A percentile compares a stretch with the other conserved stretches of the same genome.
phyloP scores from a whole-genome alignment of 83 land plant species.

The Thuja plicata region DNA sequence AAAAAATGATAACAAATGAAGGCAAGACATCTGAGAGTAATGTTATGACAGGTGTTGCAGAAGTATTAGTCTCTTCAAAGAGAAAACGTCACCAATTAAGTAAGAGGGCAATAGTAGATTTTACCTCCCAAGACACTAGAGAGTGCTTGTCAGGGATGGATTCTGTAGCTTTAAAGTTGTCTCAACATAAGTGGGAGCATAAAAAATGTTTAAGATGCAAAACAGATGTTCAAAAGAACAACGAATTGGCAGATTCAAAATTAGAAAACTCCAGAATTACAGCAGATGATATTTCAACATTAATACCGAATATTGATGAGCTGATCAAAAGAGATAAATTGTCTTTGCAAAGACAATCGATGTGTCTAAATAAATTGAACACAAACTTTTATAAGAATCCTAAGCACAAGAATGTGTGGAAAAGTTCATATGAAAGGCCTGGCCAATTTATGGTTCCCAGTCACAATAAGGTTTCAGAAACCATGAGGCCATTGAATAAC shows the following conservation, averaged over 20 bases:
- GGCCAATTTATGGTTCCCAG: neutral
- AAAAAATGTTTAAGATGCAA: neutral
- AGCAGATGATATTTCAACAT: neutral
- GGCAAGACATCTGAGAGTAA: neutral
- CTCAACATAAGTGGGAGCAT: neutral
- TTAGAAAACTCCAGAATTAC: neutral
- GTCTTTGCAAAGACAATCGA: neutral
- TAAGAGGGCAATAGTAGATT: neutral
- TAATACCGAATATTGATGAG: neutral
- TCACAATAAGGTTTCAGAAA: neutral
- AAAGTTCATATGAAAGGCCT: neutral
- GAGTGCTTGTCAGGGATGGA: neutral
- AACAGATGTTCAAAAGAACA: neutral
- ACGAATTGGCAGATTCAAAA: neutral
- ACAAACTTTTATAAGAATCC: neutral
- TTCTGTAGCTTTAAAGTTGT: neutral
- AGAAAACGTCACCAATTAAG: neutral
- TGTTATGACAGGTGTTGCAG: conserved; percentile 3
- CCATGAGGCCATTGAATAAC: neutral
- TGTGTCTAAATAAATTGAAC: neutral
- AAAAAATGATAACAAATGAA: neutral
- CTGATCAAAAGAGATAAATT: neutral
- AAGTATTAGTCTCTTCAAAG: neutral
- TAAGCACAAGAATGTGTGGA: neutral
- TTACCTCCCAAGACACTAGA: neutral